Base-by-base conservation (phyloP, 805 yeast genomes). In the Saccharomycopsis selenospora region DNA sequence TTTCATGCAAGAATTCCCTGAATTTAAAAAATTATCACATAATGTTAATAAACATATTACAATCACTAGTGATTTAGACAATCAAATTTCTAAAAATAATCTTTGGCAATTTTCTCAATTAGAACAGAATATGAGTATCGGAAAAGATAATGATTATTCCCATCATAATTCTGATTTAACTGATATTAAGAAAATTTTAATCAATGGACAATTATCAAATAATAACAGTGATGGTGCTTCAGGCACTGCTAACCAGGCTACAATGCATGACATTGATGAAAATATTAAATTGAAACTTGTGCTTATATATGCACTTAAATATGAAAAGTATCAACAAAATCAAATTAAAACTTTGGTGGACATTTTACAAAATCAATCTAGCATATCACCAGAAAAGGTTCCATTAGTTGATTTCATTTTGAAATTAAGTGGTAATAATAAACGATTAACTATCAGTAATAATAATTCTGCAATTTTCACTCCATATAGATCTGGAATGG, bases 11-110 rank as follows among this genome's bases (percentile, higher is more conserved):
- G 87, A 87, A 54, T 89, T 85, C 59, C 99, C 99, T 1, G 99
- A 93, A 62, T 90, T 86, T 63, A 82, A 88, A 56, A 88, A 85
- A 60, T 70, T 91, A 28, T 85, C 95, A 8, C 80, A 87, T 28
- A 91, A 90, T 61, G 88, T 93, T 8, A 77, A 95, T 26, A 93
- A 91, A 59, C 99, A 93, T 65, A 89, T 93, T 75, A 79, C 95
- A 18, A 72, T 93, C 20, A 90, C 91, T 5, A 77, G 91, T 22
- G 97, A 91, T 60, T 75, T 93, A 47, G 95, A 89, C 59, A 77
- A 82, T 50, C 75, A 76, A 52, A 85, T 93, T 36, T 78, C 81
- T 27, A 59, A 65, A 18, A 69, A 72, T 47, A 72, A 85, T 54
- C 69, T 91, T 46, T 85, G 96, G 84, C 87, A 82, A 51, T 76